A percentile compares a stretch with the other conserved stretches of the same genome.
phyloP scores from a whole-genome alignment of 495 filamentous ascomycete genomes.

The Talaromyces nanjingensis region DNA sequence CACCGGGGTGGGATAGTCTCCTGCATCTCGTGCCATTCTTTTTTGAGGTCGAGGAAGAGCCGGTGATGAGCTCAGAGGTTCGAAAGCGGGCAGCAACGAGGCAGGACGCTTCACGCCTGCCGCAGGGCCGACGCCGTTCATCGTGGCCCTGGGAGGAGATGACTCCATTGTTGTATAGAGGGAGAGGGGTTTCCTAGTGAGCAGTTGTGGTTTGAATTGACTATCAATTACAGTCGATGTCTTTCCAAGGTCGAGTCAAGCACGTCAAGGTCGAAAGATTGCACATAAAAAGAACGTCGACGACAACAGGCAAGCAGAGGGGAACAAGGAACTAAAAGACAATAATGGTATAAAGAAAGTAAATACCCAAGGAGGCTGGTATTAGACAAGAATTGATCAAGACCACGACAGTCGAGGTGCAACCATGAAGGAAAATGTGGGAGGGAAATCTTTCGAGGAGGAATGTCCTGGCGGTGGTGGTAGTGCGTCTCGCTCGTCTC shows the following conservation, averaged over 20 bases:
- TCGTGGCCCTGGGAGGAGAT: slow-evolving; percentile 31
- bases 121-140: slow-evolving; percentile 29
- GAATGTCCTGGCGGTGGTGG: slow-evolving; percentile 23
- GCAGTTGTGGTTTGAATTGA: slow-evolving; percentile 10
- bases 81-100: slow-evolving; percentile 84
- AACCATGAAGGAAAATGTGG: slow-evolving; percentile 23
- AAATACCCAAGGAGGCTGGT: slow-evolving; percentile 18
- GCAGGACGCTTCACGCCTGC: slow-evolving; percentile 72
- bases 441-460: slow-evolving; percentile 32
- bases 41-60: slow-evolving; percentile 67
- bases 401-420: background rate
- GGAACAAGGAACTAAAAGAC: slow-evolving; percentile 17
- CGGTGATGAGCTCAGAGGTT: slow-evolving; percentile 85
- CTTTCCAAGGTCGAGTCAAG: background rate
- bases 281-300: slow-evolving; percentile 5
- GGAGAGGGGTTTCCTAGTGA: background rate
- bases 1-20: slow-evolving; percentile 72
- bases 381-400: slow-evolving; percentile 14
- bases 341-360: slow-evolving; percentile 7
- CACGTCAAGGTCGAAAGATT: background rate
- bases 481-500: slow-evolving; percentile 27
- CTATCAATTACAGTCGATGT: background rate
- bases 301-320: slow-evolving; percentile 15
- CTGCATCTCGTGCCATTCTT: slow-evolving; percentile 55
- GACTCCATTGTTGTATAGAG: slow-evolving; percentile 31